Evolutionary conservation across 2,329 filamentous ascomycete genomes (phyloP), one percentile per base, ranked within the genome.

Genomic region (Aspergillus sp.): DNA sequence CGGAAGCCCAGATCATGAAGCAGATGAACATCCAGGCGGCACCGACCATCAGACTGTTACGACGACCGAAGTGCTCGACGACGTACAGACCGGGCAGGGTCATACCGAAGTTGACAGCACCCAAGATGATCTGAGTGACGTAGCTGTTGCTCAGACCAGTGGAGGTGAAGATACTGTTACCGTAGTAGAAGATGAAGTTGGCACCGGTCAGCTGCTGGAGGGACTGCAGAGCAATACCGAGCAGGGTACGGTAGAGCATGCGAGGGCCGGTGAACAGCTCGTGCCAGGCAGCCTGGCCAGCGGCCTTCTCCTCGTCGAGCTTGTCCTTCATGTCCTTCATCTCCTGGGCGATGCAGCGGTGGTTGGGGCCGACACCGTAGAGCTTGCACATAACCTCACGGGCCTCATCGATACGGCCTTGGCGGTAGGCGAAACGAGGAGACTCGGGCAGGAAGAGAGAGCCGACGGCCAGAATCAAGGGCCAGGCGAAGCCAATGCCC

Each of bases 61-160:
- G 87, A 49, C 90, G 87, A 48, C 89, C 89, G 62, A 83, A 89
- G 66, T 84, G 85, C 72, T 91, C 88, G 1, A 91, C 88, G 32
- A 91, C 82, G 70, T 86, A 91, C 4, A 92, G 80, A 59, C 88
- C 89, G 50, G 83, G 84, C 60, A 91, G 84, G 15, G 89, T 90
- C 72, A 84, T 85, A 63, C 78, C 81, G 32, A 91, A 87, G 72
- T 91, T 91, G 69, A 91, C 87, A 23, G 85, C 86, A 57, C 82
- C 82, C 9, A 90, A 80, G 61, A 91, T 90, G 71, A 91, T 85
- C 69, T 89, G 87, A 0, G 85, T 89, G 59, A 86, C 78, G 67
- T 88, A 89, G 17, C 85, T 85, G 73, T 91, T 88, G 1, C 82
- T 74, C 50, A 91, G 81, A 61, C 88, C 89, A 4, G 89, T 86